Base-by-base conservation (phyloP, 2,329 filamentous ascomycete species). In the Paecilomyces formosus region DNA sequence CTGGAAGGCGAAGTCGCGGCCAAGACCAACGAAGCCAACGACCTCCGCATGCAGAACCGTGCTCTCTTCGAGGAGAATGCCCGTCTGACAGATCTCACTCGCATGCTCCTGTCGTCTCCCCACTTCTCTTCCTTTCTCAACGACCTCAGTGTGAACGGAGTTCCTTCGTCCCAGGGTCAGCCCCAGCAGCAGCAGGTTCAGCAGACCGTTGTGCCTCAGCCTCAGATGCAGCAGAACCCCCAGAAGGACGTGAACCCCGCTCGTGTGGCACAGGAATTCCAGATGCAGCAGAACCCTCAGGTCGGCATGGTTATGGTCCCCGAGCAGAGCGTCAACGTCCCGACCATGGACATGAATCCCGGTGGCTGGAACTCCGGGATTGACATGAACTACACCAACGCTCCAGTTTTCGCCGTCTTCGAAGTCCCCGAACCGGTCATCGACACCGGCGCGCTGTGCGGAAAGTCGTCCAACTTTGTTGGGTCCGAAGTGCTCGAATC, bases 1-100 rank as follows among this genome's bases (percentile, higher is more conserved):
- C 88, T 99, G 15, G 94, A 99, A 79, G 82, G 84, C 62, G 93
- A 97, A 74, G 88, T 97, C 66, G 88, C 90, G 57, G 81, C 81
- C 69, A 95, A 94, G 78, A 86, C 88, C 49, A 89, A 87, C 64
- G 93, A 97, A 79, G 88, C 88, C 65, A 88, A 88, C 63, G 88
- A 92, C 53, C 83, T 97, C 33, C 88, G 89, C 62, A 77, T 82
- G 35, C 87, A 95, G 75, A 97, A 97, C 80, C 84, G 85, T 54
- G 86, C 88, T 39, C 82, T 99, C 18, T 79, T 85, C 65, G 90
- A 95, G 53, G 92, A 96, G 80, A 96, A 96, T 76, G 87, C 87
- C 70, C 89, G 90, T 54, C 79, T 93, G 56, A 85, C 84, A 8
- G 88, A 91, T 64, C 79, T 93, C 18, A 90, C 88, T n/a, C 88